A percentile compares a stretch with the other conserved stretches of the same genome.
Conservation (phyloP, 768 basidiomycete species). For the Naganishia friedmannii region DNA sequence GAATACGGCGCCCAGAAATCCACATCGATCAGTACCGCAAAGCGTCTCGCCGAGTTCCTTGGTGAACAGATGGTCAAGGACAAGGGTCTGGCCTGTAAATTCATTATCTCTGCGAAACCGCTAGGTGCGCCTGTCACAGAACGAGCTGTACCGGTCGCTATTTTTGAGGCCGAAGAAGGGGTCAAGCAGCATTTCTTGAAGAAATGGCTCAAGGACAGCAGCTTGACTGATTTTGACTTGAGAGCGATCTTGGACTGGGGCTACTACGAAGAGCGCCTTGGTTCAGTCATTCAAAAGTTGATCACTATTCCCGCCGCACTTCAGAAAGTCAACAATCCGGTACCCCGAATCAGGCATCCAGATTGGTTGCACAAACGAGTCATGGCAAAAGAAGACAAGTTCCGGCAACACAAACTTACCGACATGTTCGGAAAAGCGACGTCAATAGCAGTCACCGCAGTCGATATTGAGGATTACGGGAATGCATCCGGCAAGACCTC, state of each 20-base stretch:
- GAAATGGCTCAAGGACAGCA: conserved; percentile 94
- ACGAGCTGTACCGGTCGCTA: conserved; percentile 91
- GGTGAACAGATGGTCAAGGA: conserved; percentile 99
- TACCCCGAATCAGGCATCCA: conserved; percentile 90
- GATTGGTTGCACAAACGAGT: conserved; percentile 95
- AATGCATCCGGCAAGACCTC: conserved; percentile 28
- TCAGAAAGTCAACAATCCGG: conserved; percentile 95
- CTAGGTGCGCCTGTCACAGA: conserved; percentile 92
- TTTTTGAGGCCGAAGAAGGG: conserved; percentile 91
- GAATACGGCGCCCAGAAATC: conserved; percentile 97
- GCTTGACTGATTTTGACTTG: conserved; percentile 79
- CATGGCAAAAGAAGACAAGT: conserved; percentile 84
- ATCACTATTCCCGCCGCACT: conserved; percentile 99
- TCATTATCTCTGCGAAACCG: conserved; percentile 94
- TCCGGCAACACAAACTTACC: conserved; percentile 95
- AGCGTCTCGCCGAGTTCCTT: conserved; percentile 89
- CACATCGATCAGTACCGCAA: conserved; percentile 94
- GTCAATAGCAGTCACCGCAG: conserved; percentile 36
- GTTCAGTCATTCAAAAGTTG: conserved; percentile 96
- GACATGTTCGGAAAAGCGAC: conserved; percentile 71
- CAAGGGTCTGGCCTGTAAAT: conserved; percentile 97
- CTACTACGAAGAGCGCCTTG: conserved; percentile 95
- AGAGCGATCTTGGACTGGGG: conserved; percentile 95
- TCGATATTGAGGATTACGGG: conserved; percentile 66
- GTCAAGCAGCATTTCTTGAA: conserved; percentile 86